A percentile compares a stretch with the other conserved stretches of the same genome.
These are phyloP conservation scores for Tetracladium marchalianum DNA, from an alignment of 495 filamentous ascomycete genomes.

Conservation along the genomic window DNA sequence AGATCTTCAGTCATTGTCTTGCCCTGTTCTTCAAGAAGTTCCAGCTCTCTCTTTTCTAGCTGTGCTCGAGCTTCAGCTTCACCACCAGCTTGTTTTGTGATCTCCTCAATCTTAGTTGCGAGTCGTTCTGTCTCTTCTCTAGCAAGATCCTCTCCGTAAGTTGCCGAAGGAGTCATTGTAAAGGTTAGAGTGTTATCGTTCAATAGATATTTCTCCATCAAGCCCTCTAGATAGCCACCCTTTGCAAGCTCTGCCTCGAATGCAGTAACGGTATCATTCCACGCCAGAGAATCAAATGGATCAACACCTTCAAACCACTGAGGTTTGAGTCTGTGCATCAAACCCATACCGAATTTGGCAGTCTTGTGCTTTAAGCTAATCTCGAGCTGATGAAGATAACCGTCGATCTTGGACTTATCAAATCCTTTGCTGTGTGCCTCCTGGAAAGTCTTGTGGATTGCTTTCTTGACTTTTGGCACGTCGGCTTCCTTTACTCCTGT, in stretches of 20 bases:
- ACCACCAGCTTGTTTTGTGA: conserved; percentile 56
- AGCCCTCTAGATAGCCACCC: conserved; percentile 68
- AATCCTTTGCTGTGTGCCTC: conserved; percentile 65
- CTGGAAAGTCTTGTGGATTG: conserved; percentile 56
- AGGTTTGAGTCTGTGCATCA: conserved; percentile 79
- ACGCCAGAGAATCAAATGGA: conserved; percentile 80
- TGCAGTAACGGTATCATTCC: conserved; percentile 74
- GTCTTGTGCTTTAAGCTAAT: conserved; percentile 88
- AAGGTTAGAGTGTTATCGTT: conserved; percentile 83
- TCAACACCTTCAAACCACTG: conserved; percentile 93
- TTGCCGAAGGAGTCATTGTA: conserved; percentile 80
- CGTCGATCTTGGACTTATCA: conserved; percentile 79
- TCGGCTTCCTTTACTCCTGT: conserved; percentile 75
- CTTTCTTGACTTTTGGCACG: conserved; percentile 63
- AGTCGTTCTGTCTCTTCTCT: conserved; percentile 69
- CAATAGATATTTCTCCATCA: conserved; percentile 83
- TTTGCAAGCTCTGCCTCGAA: conserved; percentile 66
- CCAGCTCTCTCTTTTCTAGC: conserved; percentile 65
- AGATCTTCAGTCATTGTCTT: conserved; percentile 73
- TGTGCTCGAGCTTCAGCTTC: conserved; percentile 58
- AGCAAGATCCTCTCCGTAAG: conserved; percentile 61
- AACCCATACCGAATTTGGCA: conserved; percentile 80
- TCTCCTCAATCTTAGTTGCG: conserved; percentile 55
- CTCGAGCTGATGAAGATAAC: conserved; percentile 87
- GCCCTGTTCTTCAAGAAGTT: conserved; percentile 72